Percentiles rank a stretch among this genome's conserved stretches.
Evolutionary conservation across 257 asterid genomes (phyloP).

Genomic region (Primulina eburnea): DNA sequence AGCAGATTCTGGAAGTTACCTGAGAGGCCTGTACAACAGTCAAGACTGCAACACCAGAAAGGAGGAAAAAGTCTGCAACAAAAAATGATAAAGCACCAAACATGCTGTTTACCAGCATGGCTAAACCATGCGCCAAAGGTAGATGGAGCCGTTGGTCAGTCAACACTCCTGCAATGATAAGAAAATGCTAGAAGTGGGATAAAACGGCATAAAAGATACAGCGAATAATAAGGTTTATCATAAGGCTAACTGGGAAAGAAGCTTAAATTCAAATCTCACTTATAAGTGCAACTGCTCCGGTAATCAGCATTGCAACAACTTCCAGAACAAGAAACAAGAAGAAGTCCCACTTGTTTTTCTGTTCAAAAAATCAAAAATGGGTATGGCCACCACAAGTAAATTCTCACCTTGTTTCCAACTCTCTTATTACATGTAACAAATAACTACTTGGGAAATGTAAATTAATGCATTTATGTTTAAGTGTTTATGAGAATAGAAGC

Average conservation of each 20-base stretch:
- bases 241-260: slow-evolving; percentile 2
- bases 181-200: slow-evolving; percentile 8
- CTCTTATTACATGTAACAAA: not conserved
- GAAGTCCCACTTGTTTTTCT: slow-evolving; percentile 99
- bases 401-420: slow-evolving; percentile 3
- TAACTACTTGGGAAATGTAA: slow-evolving; percentile 1
- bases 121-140: slow-evolving; percentile 75
- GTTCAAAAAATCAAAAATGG: slow-evolving; percentile 32
- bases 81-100: slow-evolving; percentile 76
- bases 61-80: slow-evolving; percentile 63
- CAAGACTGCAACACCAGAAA: slow-evolving; percentile 70
- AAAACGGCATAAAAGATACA: slow-evolving; percentile 7
- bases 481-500: slow-evolving; percentile 13
- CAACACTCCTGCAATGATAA: slow-evolving; percentile 66
- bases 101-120: slow-evolving; percentile 72
- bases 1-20: slow-evolving; percentile 41
- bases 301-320: slow-evolving; percentile 79
- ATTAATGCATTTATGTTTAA: slow-evolving; percentile 6
- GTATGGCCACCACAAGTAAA: slow-evolving; percentile 18
- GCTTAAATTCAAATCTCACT: slow-evolving; percentile 47
- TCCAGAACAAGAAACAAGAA: slow-evolving; percentile 82
- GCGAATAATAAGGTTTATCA: not conserved
- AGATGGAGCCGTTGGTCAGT: slow-evolving; percentile 88
- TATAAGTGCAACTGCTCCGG: slow-evolving; percentile 76
- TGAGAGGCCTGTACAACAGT: slow-evolving; percentile 93